These are phyloP conservation scores for Rauvolfia tetraphylla DNA, from an alignment of 257 asterid species.

Conservation along the genomic window DNA sequence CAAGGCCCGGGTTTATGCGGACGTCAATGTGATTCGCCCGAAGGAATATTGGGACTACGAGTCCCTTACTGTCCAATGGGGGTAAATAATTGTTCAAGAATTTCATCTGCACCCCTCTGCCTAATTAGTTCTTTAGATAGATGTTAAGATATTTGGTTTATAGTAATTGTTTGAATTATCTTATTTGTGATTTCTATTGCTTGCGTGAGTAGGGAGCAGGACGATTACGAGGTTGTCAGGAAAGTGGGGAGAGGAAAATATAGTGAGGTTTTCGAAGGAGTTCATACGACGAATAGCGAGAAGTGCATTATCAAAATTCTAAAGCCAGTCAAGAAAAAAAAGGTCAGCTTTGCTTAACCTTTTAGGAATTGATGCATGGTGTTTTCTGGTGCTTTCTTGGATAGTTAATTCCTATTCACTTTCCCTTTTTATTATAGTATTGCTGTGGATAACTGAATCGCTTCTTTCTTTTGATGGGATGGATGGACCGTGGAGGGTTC, in stretches of 20 bases:
- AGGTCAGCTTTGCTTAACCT: slow-evolving; percentile 37
- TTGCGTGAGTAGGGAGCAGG: slow-evolving; percentile 69
- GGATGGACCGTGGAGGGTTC: too few relatives aligned
- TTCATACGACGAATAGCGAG: slow-evolving; percentile 69
- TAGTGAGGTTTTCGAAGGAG: slow-evolving; percentile 93
- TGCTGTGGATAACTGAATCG: background rate
- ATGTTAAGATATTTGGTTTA: background rate
- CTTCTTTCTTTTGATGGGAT: background rate
- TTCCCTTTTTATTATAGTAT: background rate
- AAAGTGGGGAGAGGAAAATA: slow-evolving; percentile 96
- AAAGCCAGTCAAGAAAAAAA: slow-evolving; percentile 92
- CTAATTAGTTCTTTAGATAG: background rate
- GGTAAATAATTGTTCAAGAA: slow-evolving; percentile 39
- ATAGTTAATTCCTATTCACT: background rate
- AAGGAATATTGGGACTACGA: slow-evolving; percentile 95
- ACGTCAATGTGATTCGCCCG: slow-evolving; percentile 80
- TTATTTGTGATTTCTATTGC: slow-evolving; percentile 19
- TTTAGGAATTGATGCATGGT: too few relatives aligned
- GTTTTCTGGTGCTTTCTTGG: background rate
- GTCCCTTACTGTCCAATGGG: slow-evolving; percentile 91
- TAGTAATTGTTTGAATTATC: background rate
- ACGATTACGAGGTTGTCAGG: slow-evolving; percentile 90
- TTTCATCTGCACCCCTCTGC: background rate
- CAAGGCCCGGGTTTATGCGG: slow-evolving; percentile 77
- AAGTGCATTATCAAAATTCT: slow-evolving; percentile 87